A percentile compares a stretch with the other conserved stretches of the same genome.
Evolutionary conservation across 2,329 filamentous ascomycete species (phyloP).

Genomic region (Venturia asperata): DNA sequence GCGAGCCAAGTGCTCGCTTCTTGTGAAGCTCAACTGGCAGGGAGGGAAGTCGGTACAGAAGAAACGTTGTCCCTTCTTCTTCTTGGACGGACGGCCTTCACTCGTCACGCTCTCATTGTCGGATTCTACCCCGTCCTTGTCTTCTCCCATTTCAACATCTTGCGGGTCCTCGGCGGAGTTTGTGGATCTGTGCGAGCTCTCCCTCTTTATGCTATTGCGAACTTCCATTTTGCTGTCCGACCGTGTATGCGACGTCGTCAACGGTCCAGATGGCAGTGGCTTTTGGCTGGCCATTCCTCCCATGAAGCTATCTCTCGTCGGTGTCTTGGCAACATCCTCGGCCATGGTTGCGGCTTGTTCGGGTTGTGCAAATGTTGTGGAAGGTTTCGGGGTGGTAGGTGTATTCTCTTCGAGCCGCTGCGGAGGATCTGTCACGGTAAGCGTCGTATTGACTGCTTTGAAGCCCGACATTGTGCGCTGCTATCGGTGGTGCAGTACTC

Average conservation of each 20-base stretch:
- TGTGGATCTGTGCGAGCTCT: conserved; percentile 54
- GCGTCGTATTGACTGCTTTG: conserved; percentile 53
- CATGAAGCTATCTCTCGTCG: conserved; percentile 50
- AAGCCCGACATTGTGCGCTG: conserved; percentile 47
- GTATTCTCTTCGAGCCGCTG: conserved; percentile 41
- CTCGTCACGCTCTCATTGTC: conserved; percentile 45
- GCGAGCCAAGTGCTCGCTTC: conserved; percentile 88
- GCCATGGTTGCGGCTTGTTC: conserved; percentile 23
- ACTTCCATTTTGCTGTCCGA: conserved; percentile 19
- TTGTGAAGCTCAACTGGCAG: conserved; percentile 88
- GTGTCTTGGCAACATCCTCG: conserved; percentile 49
- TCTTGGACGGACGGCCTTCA: conserved; percentile 69
- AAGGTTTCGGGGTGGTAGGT: conserved; percentile 49
- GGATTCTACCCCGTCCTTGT: conserved; percentile 55
- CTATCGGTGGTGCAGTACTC: conserved; percentile 26
- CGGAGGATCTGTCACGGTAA: conserved; percentile 37
- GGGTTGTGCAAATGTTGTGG: conserved; percentile 35
- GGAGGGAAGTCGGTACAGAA: conserved; percentile 94
- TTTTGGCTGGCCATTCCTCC: conserved; percentile 40
- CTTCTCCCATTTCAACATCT: conserved; percentile 69
- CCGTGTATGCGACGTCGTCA: conserved; percentile 36
- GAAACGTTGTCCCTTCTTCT: conserved; percentile 94
- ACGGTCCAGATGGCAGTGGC: conserved; percentile 39
- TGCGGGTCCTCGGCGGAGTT: conserved; percentile 53
- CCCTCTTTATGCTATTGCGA: conserved; percentile 45